Conservation (phyloP, 2,329 filamentous ascomycete species). For the Neonectria coccinea region DNA sequence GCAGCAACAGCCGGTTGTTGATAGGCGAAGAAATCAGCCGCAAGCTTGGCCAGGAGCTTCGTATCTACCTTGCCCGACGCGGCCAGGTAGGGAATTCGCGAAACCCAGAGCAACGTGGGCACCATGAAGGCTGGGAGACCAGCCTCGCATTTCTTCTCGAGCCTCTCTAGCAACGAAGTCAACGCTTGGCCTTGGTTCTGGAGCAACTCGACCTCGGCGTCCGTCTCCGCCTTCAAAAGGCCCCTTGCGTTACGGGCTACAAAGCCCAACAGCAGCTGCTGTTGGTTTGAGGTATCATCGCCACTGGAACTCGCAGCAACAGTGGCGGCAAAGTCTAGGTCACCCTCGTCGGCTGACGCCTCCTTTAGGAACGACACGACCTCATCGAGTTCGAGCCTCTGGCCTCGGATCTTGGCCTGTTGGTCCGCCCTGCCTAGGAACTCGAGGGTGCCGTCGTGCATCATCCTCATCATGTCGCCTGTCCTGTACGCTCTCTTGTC, state of each 20-base stretch:
- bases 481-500: constrained; percentile 30
- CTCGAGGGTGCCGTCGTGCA: constrained; percentile 29
- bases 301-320: neutral
- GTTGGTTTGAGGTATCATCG: neutral
- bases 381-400: constrained; percentile 5
- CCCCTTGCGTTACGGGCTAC: neutral
- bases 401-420: constrained; percentile 33
- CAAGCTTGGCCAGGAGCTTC: constrained; percentile 28
- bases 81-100: constrained; percentile 34
- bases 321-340: neutral
- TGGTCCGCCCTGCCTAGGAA: constrained; percentile 32
- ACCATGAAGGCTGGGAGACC: constrained; percentile 40
- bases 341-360: neutral
- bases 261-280: neutral
- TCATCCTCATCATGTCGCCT: constrained; percentile 35
- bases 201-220: neutral
- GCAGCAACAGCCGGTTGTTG: neutral
- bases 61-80: constrained; percentile 39
- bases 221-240: neutral
- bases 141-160: constrained; percentile 19
- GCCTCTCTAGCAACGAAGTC: neutral
- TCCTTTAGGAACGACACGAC: neutral
- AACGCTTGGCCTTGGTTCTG: neutral
- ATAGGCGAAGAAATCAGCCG: constrained; percentile 19
- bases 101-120: constrained; percentile 36